Conservation (phyloP, 2,329 filamentous ascomycete genomes). For the Diplocarpon rosae region DNA sequence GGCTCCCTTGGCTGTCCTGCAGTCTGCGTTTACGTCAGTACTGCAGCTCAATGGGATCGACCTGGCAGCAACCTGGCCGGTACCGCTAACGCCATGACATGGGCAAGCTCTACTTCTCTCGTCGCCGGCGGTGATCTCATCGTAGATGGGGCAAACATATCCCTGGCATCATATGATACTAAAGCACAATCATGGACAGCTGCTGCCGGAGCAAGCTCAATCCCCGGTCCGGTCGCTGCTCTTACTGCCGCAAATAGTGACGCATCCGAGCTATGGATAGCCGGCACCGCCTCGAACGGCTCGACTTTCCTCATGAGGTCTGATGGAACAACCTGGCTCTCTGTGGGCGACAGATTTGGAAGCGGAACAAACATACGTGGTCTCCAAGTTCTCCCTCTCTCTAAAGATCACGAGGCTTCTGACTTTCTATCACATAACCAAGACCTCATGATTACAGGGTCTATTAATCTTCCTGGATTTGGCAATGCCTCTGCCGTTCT, state of each 20-base stretch:
- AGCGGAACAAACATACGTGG: constrained; percentile 60
- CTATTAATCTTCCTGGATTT: constrained; percentile 62
- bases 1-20: constrained; percentile 73
- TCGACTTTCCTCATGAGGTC: constrained; percentile 74
- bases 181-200: constrained; percentile 54
- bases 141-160: constrained; percentile 52
- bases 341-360: constrained; percentile 52
- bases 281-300: constrained; percentile 58
- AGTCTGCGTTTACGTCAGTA: constrained; percentile 69
- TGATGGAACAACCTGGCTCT: constrained; percentile 59
- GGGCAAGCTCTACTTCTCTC: constrained; percentile 61
- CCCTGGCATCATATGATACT: constrained; percentile 63
- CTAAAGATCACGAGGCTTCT: constrained; percentile 52
- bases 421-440: constrained; percentile 55
- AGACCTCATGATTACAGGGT: constrained; percentile 73
- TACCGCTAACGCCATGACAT: constrained; percentile 59
- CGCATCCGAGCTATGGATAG: constrained; percentile 68
- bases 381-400: constrained; percentile 70
- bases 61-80: constrained; percentile 65
- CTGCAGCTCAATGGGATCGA: constrained; percentile 64
- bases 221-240: constrained; percentile 72
- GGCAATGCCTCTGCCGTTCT: constrained; percentile 77
- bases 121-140: constrained; percentile 69
- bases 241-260: constrained; percentile 65
- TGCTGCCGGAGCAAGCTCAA: constrained; percentile 47